Evolutionary conservation across 2,329 filamentous ascomycete species (phyloP).

Genomic region (Coniochaeta sp.): DNA sequence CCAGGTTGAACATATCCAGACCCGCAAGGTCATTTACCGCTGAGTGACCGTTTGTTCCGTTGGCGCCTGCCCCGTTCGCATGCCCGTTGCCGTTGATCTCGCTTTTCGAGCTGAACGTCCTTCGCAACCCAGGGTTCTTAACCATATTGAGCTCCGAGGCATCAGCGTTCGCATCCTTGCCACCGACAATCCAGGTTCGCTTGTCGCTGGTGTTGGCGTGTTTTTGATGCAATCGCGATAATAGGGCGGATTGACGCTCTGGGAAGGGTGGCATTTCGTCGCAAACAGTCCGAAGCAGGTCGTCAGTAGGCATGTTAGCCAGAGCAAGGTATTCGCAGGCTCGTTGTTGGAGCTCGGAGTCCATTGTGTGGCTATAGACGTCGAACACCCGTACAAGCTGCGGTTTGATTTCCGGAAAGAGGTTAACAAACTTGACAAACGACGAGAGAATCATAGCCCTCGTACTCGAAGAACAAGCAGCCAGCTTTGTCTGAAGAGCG

Average conservation of each 20-base stretch:
- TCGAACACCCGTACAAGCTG: slow-evolving; percentile 87
- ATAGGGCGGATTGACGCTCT: slow-evolving; percentile 81
- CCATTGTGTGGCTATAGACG: slow-evolving; percentile 87
- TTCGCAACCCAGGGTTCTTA: slow-evolving; percentile 75
- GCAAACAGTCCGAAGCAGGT: slow-evolving; percentile 85
- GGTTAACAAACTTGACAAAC: slow-evolving; percentile 95
- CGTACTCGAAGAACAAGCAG: slow-evolving; percentile 80
- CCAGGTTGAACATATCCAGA: slow-evolving; percentile 65
- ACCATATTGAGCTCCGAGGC: slow-evolving; percentile 71
- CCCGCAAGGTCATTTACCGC: slow-evolving; percentile 65
- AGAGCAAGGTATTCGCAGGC: slow-evolving; percentile 91
- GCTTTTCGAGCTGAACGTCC: slow-evolving; percentile 65
- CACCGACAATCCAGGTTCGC: slow-evolving; percentile 95
- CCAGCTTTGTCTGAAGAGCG: slow-evolving; percentile 83
- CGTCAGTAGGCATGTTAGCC: slow-evolving; percentile 79
- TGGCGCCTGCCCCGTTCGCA: slow-evolving; percentile 30
- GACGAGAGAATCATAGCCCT: slow-evolving; percentile 90
- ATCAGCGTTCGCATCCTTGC: slow-evolving; percentile 86
- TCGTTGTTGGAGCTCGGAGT: slow-evolving; percentile 91
- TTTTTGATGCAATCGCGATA: slow-evolving; percentile 91
- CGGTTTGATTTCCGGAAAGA: slow-evolving; percentile 97
- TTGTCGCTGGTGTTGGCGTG: slow-evolving; percentile 89
- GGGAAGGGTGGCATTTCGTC: slow-evolving; percentile 99
- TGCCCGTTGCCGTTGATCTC: slow-evolving; percentile 38
- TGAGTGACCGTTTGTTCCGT: slow-evolving; percentile 43